Evolutionary conservation across 2,329 filamentous ascomycete genomes (phyloP).

Genomic region (Colletotrichum orbiculare): DNA sequence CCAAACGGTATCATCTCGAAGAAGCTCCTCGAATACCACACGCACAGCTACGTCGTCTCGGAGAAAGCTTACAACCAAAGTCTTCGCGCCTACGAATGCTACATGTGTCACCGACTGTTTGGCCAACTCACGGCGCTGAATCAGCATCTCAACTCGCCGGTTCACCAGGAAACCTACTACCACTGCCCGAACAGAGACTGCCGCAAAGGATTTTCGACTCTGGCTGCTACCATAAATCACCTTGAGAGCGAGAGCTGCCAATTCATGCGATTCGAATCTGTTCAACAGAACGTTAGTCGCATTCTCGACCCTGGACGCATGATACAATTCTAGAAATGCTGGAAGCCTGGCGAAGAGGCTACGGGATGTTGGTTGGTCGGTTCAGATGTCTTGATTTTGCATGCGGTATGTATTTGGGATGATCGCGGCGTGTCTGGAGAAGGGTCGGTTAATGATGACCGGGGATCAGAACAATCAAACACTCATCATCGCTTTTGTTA

Average conservation of each 20-base stretch:
- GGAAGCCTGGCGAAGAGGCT: neutral
- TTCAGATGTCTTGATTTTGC: too few species aligned
- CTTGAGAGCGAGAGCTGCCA: slow-evolving; percentile 56
- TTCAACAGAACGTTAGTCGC: slow-evolving; percentile 42
- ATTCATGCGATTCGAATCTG: slow-evolving; percentile 48
- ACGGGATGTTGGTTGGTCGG: neutral
- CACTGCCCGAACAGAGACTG: slow-evolving; percentile 52
- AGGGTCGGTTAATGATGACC: too few species aligned
- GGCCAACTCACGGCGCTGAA: slow-evolving; percentile 50
- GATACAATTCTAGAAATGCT: neutral
- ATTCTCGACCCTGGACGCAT: neutral
- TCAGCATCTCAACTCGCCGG: slow-evolving; percentile 64
- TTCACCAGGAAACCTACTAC: slow-evolving; percentile 50
- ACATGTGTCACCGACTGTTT: slow-evolving; percentile 57
- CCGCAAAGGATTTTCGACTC: slow-evolving; percentile 48
- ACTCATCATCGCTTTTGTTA: too few species aligned
- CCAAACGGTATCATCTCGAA: slow-evolving; percentile 61
- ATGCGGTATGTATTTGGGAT: too few species aligned
- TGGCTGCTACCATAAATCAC: slow-evolving; percentile 54
- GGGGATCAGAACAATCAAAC: too few species aligned
- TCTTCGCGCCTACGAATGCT: slow-evolving; percentile 53
- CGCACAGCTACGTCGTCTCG: slow-evolving; percentile 54
- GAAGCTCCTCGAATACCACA: slow-evolving; percentile 58
- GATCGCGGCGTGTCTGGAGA: too few species aligned
- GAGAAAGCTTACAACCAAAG: slow-evolving; percentile 44